phyloP scores from a whole-genome alignment of 225 moss, liverwort and hornwort genomes.

The Polytrichum formosum region DNA sequence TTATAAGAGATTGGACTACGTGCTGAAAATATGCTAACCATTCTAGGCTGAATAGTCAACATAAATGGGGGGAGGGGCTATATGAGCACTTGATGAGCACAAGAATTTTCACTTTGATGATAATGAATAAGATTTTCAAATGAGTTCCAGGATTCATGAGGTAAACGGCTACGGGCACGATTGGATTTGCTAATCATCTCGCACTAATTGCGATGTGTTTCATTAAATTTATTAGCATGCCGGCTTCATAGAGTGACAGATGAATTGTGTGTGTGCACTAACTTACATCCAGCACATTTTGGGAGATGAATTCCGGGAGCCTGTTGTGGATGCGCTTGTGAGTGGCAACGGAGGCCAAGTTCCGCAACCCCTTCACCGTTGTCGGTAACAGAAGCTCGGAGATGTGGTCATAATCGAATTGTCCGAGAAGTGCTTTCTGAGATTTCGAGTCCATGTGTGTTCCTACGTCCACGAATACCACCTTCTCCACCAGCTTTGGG shows the following conservation, averaged over 20 bases:
- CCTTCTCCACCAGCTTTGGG: conserved; percentile 56
- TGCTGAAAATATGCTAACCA: no score
- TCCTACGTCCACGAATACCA: conserved; percentile 53
- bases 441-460: conserved; percentile 41
- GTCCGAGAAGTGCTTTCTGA: conserved; percentile 37
- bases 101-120: no score
- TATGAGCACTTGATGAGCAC: no score
- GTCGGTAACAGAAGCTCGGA: conserved; percentile 68
- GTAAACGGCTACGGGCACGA: no score
- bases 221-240: no score
- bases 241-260: neutral
- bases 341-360: conserved; percentile 39
- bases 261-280: neutral
- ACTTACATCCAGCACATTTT: conserved; percentile 48
- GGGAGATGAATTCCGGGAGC: conserved; percentile 47
- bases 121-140: no score
- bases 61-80: no score
- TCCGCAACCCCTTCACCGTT: conserved; percentile 53
- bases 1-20: no score
- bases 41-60: no score
- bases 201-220: no score
- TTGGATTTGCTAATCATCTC: no score
- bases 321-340: conserved; percentile 18
- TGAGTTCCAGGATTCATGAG: no score
- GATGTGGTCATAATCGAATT: conserved; percentile 32